These are phyloP conservation scores for Trichoderma sp. DNA, from an alignment of 2,329 filamentous ascomycete species.

Conservation along the genomic window DNA sequence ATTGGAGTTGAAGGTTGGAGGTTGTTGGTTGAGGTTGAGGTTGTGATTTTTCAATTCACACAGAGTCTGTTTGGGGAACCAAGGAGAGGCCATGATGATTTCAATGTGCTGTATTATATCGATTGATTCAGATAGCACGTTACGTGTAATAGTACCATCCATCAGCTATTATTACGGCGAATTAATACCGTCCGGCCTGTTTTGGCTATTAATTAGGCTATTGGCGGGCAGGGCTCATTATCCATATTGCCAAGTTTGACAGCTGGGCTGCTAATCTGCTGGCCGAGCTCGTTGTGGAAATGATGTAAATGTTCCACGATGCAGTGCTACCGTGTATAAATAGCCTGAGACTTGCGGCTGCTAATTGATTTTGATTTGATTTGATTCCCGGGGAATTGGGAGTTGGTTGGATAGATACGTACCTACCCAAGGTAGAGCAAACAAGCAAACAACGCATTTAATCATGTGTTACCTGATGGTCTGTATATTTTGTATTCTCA, in stretches of 20 bases:
- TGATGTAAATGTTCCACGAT: background rate
- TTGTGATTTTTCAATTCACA: background rate
- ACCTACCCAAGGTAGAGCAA: background rate
- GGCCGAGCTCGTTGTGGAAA: background rate
- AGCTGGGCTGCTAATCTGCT: background rate
- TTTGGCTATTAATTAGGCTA: slow-evolving; percentile 14
- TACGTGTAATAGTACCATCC: too few species aligned
- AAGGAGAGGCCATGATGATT: too few species aligned
- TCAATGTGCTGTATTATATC: background rate
- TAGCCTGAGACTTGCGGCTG: background rate
- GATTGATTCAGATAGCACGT: background rate
- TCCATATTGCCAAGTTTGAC: slow-evolving; percentile 8
- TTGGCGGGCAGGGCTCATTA: background rate
- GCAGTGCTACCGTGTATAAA: background rate
- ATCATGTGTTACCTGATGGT: background rate
- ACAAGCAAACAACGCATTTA: background rate
- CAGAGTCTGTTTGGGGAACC: too few species aligned
- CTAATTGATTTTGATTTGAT: background rate
- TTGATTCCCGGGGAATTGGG: too few species aligned
- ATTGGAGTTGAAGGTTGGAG: background rate
- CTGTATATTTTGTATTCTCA: too few species aligned
- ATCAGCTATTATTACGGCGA: background rate
- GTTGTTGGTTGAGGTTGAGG: background rate
- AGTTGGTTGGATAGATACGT: background rate
- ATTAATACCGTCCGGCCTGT: background rate